A percentile compares a stretch with the other conserved stretches of the same genome.
Conservation (phyloP, 805 yeast genomes). For the Wickerhamomyces bisporus region DNA sequence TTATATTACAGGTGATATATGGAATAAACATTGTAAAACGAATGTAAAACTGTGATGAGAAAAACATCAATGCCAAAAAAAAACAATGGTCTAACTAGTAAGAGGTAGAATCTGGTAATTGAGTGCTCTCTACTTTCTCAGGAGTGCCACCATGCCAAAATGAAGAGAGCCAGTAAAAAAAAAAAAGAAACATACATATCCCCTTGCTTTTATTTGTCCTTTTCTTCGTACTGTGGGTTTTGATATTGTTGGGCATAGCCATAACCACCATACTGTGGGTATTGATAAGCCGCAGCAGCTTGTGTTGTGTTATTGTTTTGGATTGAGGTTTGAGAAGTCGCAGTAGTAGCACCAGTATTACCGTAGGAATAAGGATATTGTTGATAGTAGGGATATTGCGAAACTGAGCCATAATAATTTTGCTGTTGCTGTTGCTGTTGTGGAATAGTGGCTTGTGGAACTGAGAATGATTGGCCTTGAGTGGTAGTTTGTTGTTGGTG, state of each 20-base stretch:
- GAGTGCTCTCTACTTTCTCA: no score
- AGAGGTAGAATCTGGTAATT: no score
- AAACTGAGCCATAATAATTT: background rate
- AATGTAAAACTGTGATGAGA: no score
- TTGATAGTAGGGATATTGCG: constrained; percentile 12
- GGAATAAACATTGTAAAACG: no score
- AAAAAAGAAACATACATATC: no score
- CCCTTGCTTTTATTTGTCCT: constrained; percentile 6
- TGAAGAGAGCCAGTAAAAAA: no score
- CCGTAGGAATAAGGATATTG: constrained; percentile 7
- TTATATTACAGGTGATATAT: no score
- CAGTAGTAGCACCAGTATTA: constrained; percentile 7
- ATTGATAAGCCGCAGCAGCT: constrained; percentile 14
- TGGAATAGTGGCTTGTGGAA: constrained; percentile 1
- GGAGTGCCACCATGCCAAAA: no score
- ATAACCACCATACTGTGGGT: constrained; percentile 18
- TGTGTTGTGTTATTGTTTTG: no score
- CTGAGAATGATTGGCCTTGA: constrained; percentile 3
- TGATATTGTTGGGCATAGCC: constrained; percentile 23
- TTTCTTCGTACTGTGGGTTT: constrained; percentile 20
- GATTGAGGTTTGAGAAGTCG: no score
- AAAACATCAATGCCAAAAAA: no score
- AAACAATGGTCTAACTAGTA: no score
- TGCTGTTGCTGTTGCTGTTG: background rate
- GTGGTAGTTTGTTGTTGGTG: background rate